These are phyloP conservation scores for Coniochaeta sp. DNA, from an alignment of 2,329 filamentous ascomycete genomes.

Conservation along the genomic window DNA sequence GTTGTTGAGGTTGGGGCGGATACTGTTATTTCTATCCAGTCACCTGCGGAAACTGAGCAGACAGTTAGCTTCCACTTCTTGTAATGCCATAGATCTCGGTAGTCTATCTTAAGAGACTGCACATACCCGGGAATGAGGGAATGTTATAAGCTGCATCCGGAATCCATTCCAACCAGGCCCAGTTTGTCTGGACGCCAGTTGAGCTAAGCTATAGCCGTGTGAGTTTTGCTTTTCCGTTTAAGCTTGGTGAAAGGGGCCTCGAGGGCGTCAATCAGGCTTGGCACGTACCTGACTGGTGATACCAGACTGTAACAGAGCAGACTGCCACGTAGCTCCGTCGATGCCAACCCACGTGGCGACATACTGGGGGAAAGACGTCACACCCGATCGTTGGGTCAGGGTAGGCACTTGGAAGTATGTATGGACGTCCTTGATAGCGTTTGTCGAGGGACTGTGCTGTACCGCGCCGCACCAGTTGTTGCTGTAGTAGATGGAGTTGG, in stretches of 20 bases:
- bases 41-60: conserved; percentile 11
- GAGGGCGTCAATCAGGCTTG: no score
- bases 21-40: conserved; percentile 17
- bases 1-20: conserved; percentile 13
- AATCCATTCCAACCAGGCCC: conserved; percentile 6
- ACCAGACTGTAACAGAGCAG: conserved; percentile 16
- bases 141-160: conserved; percentile 3
- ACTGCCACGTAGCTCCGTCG: conserved; percentile 13
- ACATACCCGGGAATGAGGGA: conserved; percentile 8
- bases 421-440: conserved; percentile 15
- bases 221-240: background rate
- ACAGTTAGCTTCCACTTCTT: background rate
- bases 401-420: conserved; percentile 14
- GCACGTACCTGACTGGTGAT: conserved; percentile 17
- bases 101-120: no score
- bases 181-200: conserved; percentile 5
- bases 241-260: no score
- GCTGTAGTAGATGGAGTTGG: conserved; percentile 10
- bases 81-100: no score
- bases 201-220: conserved; percentile 1
- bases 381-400: conserved; percentile 11
- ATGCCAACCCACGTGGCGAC: conserved; percentile 18
- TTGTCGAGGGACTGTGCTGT: conserved; percentile 9
- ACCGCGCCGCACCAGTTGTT: conserved; percentile 20
- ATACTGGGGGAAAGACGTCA: conserved; percentile 14